Percentiles rank a stretch among this genome's conserved stretches.
These are phyloP conservation scores for Fusarium tupiense DNA, from an alignment of 2,329 filamentous ascomycete genomes.

Conservation along the genomic window DNA sequence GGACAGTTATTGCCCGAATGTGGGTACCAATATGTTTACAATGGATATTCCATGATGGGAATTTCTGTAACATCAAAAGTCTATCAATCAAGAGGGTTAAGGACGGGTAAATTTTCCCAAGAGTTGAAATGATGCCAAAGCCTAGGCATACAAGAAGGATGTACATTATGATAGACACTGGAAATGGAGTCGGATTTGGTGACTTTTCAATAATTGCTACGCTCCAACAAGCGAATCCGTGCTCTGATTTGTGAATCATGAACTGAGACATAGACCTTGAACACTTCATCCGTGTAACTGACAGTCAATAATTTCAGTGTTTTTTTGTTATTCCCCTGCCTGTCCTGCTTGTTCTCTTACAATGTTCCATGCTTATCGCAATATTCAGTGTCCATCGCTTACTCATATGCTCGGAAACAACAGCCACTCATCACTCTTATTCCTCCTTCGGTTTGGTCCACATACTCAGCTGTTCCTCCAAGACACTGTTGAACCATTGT, in stretches of 20 bases:
- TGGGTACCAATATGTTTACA: background rate
- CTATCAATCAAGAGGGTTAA: background rate
- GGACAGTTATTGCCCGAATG: background rate
- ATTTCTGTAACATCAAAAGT: constrained; percentile 6
- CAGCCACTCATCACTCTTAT: background rate
- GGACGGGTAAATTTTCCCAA: background rate
- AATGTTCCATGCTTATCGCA: background rate
- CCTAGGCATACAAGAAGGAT: constrained; percentile 2
- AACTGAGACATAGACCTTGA: constrained; percentile 9
- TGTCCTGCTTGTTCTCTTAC: background rate
- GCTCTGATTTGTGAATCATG: background rate
- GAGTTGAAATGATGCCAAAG: background rate
- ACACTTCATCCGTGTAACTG: constrained; percentile 20
- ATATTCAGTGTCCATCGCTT: background rate
- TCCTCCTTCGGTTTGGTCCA: constrained; percentile 58
- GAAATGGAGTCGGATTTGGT: constrained; percentile 1
- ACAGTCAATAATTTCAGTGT: background rate
- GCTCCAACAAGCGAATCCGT: background rate
- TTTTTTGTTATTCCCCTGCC: background rate
- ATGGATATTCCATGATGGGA: background rate
- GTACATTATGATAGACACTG: constrained; percentile 25
- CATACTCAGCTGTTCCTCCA: constrained; percentile 66
- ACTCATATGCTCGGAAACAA: background rate
- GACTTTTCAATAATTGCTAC: background rate
- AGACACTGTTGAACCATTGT: constrained; percentile 71